Conservation (phyloP, 352 stramenopile genomes). For the Phytophthora fragariaefolia region DNA sequence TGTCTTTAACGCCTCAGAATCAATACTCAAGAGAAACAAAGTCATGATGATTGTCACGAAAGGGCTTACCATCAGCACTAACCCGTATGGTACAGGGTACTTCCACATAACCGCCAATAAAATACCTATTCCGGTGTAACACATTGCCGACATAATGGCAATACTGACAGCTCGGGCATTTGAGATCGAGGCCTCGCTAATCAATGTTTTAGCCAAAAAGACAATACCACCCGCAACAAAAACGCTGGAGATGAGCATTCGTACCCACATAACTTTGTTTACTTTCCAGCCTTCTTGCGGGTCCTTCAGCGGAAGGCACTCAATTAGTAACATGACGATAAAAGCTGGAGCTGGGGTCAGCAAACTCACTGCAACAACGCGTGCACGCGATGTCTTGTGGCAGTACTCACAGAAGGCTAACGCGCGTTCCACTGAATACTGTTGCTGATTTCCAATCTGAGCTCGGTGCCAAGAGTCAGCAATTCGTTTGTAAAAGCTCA, state of each 20-base stretch:
- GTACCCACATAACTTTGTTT: slow-evolving; percentile 22
- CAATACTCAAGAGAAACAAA: slow-evolving; percentile 25
- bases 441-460: slow-evolving; percentile 22
- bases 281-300: slow-evolving; percentile 25
- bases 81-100: slow-evolving; percentile 38
- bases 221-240: slow-evolving; percentile 22
- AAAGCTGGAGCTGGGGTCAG: slow-evolving; percentile 20
- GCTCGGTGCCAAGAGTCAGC: slow-evolving; percentile 3
- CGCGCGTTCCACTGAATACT: slow-evolving; percentile 24
- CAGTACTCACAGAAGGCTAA: slow-evolving; percentile 31
- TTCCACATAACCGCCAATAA: slow-evolving; percentile 26
- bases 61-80: slow-evolving; percentile 23
- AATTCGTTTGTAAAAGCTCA: not conserved
- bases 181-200: slow-evolving; percentile 20
- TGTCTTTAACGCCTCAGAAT: slow-evolving; percentile 1
- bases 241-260: slow-evolving; percentile 15
- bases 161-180: slow-evolving; percentile 4
- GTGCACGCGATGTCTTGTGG: slow-evolving; percentile 2
- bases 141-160: slow-evolving; percentile 14
- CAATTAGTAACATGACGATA: slow-evolving; percentile 21
- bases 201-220: slow-evolving; percentile 12
- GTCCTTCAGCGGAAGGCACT: slow-evolving; percentile 15
- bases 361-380: slow-evolving; percentile 16
- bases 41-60: slow-evolving; percentile 28
- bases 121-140: slow-evolving; percentile 16